Evolutionary conservation across 805 yeast species (phyloP), one percentile per base, ranked within the genome.

Genomic region (Ogataea paraovalis): DNA sequence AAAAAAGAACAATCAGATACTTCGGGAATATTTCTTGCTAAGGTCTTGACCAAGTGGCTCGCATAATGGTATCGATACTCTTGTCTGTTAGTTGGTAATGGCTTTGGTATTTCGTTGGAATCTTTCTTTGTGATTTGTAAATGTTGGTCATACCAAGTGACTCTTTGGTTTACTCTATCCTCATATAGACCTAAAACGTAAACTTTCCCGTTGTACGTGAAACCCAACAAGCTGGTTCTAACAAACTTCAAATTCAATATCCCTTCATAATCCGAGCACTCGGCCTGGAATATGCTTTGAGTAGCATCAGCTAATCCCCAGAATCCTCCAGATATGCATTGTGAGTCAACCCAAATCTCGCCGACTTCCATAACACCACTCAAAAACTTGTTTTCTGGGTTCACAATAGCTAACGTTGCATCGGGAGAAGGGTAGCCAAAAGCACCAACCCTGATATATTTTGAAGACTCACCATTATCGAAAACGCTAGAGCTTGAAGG

Each of bases 261-360:
- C 0, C 95, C 95, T 45, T 78, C 76, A 42, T 83, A 82, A 52
- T 85, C 91, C 36, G 80, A 71, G 58, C 96, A 87, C 52, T 80
- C 78, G 0, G 96, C 96, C 58, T 85, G 94, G 66, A 89, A 89
- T 2, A 88, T 84, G 50, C 74, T 76, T 49, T 79, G 82, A 0
- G 95, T 85, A 39, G 86, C 88, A 43, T 69, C 80, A 22, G 68
- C 82, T 18, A 78, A 64, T 1, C 82, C 91, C 83, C 90, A 89
- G 60, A 86, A 87, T 0, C 96, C 96, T 14, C 96, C 97, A 2
- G 96, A 83, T 6, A 94, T 68, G 50, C 95, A 86, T 1, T 92
- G 92, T 39, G 95, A 85, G 58, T 91, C 97, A n/a, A 94, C 87
- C 98, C 98, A 94, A 30, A 94, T 83, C 65, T 94, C 99, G 23